A percentile compares a stretch with the other conserved stretches of the same genome.
These are phyloP conservation scores for Talaromyces sp. DNA, from an alignment of 2,329 filamentous ascomycete genomes.

Conservation along the genomic window DNA sequence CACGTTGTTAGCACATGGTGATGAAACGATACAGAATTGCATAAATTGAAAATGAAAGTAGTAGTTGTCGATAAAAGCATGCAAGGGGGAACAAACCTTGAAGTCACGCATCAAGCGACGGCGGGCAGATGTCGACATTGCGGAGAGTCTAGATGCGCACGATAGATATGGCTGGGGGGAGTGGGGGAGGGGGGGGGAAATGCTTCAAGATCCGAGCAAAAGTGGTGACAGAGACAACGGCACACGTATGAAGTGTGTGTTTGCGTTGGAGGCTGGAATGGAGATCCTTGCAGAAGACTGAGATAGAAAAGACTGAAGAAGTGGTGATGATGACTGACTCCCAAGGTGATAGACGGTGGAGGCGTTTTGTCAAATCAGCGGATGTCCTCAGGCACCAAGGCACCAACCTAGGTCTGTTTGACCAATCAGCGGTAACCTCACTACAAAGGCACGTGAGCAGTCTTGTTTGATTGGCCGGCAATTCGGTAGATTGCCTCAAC, in stretches of 20 bases:
- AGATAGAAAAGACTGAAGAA: background rate
- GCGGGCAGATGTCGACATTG: conserved; percentile 89
- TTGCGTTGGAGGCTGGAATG: background rate
- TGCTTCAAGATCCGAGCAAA: background rate
- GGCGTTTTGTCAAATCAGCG: conserved; percentile 5
- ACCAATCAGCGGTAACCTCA: background rate
- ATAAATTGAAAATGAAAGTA: background rate
- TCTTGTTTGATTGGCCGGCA: background rate
- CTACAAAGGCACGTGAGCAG: background rate
- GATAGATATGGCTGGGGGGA: background rate
- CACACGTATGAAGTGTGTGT: background rate
- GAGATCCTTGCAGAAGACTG: background rate
- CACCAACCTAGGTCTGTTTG: background rate
- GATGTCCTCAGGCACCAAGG: conserved; percentile 1
- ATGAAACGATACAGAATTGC: background rate
- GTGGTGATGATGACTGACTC: background rate
- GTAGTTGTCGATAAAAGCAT: background rate
- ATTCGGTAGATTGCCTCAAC: too few relatives aligned
- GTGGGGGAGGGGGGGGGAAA: too few relatives aligned
- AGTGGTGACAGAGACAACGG: background rate
- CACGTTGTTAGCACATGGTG: conserved; percentile 11
- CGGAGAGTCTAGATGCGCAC: conserved; percentile 23
- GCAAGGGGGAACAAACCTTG: conserved; percentile 65
- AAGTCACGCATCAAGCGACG: conserved; percentile 98
- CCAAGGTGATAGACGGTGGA: background rate